Percentiles rank a stretch among this genome's conserved stretches.
Conservation (phyloP, 805 yeast species). For the Candida michaelii region DNA sequence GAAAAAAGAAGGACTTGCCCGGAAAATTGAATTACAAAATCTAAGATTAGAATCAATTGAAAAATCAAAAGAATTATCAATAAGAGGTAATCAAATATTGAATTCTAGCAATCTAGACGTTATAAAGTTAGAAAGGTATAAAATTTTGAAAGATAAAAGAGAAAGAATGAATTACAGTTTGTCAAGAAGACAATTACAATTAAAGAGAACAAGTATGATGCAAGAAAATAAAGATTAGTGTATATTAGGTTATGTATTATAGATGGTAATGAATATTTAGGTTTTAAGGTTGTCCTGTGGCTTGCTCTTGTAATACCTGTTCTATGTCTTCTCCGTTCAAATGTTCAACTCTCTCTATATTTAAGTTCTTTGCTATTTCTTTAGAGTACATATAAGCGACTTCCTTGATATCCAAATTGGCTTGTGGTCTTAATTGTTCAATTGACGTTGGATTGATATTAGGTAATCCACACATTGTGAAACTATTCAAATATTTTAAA, state of each 20-base stretch:
- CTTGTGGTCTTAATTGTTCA: conserved; percentile 18
- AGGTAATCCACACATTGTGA: conserved; percentile 85
- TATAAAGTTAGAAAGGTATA: conserved; percentile 37
- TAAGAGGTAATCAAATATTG: conserved; percentile 16
- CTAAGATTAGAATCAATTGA: conserved; percentile 30
- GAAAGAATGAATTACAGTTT: conserved; percentile 44
- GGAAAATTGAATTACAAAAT: conserved; percentile 41
- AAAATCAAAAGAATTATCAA: conserved; percentile 7
- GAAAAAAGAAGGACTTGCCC: conserved; percentile 29
- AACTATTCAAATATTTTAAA: conserved; percentile 63
- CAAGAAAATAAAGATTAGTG: neutral
- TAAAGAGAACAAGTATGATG: conserved; percentile 17
- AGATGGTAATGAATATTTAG: neutral
- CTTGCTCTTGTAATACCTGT: neutral
- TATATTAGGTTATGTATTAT: conserved; percentile 1
- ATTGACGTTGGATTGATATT: conserved; percentile 45
- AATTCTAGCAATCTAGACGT: conserved; percentile 23
- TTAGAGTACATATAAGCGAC: conserved; percentile 35
- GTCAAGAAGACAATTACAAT: conserved; percentile 22
- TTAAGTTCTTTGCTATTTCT: conserved; percentile 35
- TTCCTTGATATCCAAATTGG: conserved; percentile 19
- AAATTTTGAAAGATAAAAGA: conserved; percentile 41
- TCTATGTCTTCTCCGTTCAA: conserved; percentile 30
- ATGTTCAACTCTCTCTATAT: conserved; percentile 34
- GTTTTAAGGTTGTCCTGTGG: no score